Evolutionary conservation across 768 basidiomycete species (phyloP).

Genomic region (Kwoniella europaea): DNA sequence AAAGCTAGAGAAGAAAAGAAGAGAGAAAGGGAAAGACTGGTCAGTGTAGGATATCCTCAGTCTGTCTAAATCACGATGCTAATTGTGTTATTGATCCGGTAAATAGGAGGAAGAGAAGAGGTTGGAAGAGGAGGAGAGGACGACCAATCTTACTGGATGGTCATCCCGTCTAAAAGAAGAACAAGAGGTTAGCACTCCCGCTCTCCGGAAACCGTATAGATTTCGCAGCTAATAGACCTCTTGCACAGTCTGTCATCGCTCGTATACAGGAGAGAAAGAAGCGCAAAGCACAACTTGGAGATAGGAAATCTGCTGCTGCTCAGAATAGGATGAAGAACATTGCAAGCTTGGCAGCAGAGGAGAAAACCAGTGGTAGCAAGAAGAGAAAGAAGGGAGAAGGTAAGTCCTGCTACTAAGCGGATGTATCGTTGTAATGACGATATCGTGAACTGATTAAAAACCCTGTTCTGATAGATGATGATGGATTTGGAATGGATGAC

Average conservation of each 20-base stretch:
- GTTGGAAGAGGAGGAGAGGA: slow-evolving; percentile 76
- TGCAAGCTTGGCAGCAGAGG: slow-evolving; percentile 86
- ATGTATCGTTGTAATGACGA: not conserved
- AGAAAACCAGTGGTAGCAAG: slow-evolving; percentile 71
- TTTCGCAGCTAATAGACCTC: not conserved
- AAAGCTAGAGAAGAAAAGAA: slow-evolving; percentile 85
- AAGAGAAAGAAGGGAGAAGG: slow-evolving; percentile 75
- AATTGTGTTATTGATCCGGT: not conserved
- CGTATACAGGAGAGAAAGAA: slow-evolving; percentile 84
- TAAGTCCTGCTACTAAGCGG: slow-evolving; percentile 4
- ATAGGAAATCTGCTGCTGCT: slow-evolving; percentile 91
- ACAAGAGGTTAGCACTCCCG: slow-evolving; percentile 70
- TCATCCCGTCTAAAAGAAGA: slow-evolving; percentile 71
- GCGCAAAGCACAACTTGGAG: slow-evolving; percentile 77
- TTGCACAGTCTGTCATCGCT: slow-evolving; percentile 71
- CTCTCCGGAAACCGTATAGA: too few species aligned
- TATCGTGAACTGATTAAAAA: not conserved
- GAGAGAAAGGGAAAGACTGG: slow-evolving; percentile 67
- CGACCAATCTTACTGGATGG: slow-evolving; percentile 75
- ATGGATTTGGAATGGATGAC: slow-evolving; percentile 90
- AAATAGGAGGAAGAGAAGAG: slow-evolving; percentile 22
- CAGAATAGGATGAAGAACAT: slow-evolving; percentile 97
- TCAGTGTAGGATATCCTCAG: slow-evolving; percentile 20
- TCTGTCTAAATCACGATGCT: not conserved
- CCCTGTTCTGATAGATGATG: slow-evolving; percentile 63